Conservation (phyloP, 2,329 filamentous ascomycete species). For the Cladophialophora yegresii region DNA sequence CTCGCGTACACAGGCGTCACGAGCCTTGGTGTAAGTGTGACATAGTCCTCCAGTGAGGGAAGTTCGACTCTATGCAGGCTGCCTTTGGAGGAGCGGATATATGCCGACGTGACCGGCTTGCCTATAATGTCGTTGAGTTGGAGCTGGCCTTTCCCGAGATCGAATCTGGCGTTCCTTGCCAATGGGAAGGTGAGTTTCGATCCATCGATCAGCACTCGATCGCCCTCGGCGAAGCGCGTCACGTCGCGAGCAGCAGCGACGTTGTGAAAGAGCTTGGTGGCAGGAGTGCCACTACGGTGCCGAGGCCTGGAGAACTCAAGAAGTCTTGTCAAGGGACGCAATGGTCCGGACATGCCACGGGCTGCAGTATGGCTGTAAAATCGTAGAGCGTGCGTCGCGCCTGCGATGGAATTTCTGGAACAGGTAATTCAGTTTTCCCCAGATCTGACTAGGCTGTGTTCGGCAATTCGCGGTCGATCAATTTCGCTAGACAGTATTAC, state of each 20-base stretch:
- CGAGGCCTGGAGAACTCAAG: conserved; percentile 21
- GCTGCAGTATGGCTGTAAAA: neutral
- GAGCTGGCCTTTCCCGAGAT: conserved; percentile 40
- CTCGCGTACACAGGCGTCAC: conserved; percentile 80
- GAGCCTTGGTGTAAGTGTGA: conserved; percentile 64
- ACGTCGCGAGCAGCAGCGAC: conserved; percentile 10
- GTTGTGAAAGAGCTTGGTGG: conserved; percentile 4
- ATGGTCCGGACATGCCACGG: conserved; percentile 23
- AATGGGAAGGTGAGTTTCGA: conserved; percentile 49
- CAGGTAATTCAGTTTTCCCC: conserved; percentile 5
- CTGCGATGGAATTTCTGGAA: conserved; percentile 4
- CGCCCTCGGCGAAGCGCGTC: conserved; percentile 43
- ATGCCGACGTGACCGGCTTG: conserved; percentile 42
- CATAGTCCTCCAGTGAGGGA: conserved; percentile 73
- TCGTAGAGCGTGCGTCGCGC: neutral
- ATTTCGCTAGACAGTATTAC: neutral
- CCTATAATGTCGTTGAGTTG: conserved; percentile 64
- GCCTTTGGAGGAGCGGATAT: conserved; percentile 21
- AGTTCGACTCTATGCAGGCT: conserved; percentile 26
- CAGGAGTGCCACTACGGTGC: neutral
- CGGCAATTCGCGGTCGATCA: conserved; percentile 10
- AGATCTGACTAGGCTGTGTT: conserved; percentile 15
- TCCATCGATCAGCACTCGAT: conserved; percentile 47
- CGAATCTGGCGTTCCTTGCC: conserved; percentile 41
- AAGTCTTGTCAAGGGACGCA: conserved; percentile 16